phyloP scores from a whole-genome alignment of 345 rosid species.

The Pistacia integerrima region DNA sequence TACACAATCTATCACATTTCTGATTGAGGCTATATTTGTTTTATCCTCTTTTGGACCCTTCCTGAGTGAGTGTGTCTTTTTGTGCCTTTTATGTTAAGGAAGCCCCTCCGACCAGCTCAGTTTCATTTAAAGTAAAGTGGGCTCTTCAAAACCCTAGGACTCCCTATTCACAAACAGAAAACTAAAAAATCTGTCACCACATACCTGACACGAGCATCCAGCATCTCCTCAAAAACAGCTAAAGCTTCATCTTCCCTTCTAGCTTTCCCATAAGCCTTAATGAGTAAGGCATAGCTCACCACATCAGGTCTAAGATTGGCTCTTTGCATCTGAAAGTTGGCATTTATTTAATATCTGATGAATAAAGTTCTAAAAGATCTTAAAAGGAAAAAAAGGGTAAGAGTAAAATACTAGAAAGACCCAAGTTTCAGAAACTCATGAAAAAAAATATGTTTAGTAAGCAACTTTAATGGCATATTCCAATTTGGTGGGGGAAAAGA shows the following conservation, averaged over 20 bases:
- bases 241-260: conserved; percentile 97
- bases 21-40: background rate
- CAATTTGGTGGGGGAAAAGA: background rate
- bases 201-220: conserved; percentile 93
- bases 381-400: background rate
- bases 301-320: conserved; percentile 82
- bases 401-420: background rate
- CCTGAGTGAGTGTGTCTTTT: too few relatives aligned
- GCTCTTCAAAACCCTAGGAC: background rate
- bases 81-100: conserved; percentile 3
- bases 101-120: background rate
- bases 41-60: background rate
- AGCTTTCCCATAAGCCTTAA: conserved; percentile 93
- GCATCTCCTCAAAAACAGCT: conserved; percentile 98
- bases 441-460: background rate
- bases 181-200: conserved; percentile 9
- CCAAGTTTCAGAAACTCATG: background rate
- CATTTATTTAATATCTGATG: conserved; percentile 20
- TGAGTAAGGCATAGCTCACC: conserved; percentile 88
- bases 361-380: conserved; percentile 3
- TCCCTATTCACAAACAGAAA: background rate
- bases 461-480: background rate
- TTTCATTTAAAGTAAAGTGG: background rate
- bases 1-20: background rate
- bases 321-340: conserved; percentile 83